These are phyloP conservation scores for Cutaneotrichosporon curvatum DNA, from an alignment of 1,284 basidiomycete genomes.

Conservation along the genomic window DNA sequence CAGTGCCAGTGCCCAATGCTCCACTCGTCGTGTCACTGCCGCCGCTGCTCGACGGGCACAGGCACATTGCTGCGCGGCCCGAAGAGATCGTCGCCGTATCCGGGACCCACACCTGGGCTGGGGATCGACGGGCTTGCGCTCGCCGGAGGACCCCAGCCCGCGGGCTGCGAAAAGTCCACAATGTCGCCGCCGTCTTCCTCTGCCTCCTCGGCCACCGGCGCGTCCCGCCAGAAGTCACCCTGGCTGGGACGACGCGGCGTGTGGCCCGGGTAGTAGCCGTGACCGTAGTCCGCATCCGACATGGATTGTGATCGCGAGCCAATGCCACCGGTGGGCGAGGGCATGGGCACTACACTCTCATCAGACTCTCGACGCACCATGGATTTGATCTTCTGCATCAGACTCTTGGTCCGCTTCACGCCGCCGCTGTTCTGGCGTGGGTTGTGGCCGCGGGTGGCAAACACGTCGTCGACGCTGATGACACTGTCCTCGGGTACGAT, in stretches of 20 bases:
- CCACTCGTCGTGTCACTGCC: not conserved
- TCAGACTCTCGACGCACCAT: constrained; percentile 42
- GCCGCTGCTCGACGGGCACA: constrained; percentile 4
- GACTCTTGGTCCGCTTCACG: constrained; percentile 46
- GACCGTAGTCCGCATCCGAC: constrained; percentile 9
- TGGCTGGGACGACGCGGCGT: too few relatives aligned
- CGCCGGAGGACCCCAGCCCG: not conserved
- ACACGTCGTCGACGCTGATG: not conserved
- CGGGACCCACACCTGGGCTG: too few relatives aligned
- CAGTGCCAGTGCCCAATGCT: not conserved
- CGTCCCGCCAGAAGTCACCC: constrained; percentile 1
- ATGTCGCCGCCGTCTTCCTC: not conserved
- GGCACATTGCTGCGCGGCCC: not conserved
- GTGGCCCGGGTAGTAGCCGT: not conserved
- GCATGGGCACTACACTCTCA: not conserved
- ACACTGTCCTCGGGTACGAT: constrained; percentile 6
- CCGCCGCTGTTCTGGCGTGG: constrained; percentile 17
- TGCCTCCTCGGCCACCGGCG: constrained; percentile 8
- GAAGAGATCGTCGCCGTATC: not conserved
- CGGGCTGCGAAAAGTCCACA: not conserved
- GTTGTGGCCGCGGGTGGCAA: too few relatives aligned
- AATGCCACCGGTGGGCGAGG: constrained; percentile 5
- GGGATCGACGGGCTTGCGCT: not conserved
- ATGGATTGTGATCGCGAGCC: constrained; percentile 19
- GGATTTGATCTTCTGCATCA: constrained; percentile 48